phyloP scores from a whole-genome alignment of 73 alveolate genomes.

The Urostyla sp. region DNA sequence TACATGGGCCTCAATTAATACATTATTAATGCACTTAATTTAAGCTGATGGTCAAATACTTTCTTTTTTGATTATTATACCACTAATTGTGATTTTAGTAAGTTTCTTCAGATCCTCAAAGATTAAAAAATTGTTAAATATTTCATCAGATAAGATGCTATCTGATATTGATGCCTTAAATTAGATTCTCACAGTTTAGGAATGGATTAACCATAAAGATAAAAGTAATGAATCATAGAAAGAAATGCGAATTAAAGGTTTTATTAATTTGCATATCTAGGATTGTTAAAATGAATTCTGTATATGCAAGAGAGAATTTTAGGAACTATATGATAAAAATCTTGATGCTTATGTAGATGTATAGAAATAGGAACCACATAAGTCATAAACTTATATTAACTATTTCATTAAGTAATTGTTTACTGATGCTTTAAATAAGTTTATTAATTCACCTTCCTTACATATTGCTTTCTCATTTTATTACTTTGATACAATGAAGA shows the following conservation, averaged over 20 bases:
- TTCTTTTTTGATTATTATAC: conserved; percentile 15
- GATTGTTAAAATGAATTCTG: conserved; percentile 8
- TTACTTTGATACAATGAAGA: conserved; percentile 47
- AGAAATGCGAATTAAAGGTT: conserved; percentile 32
- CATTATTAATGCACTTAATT: conserved; percentile 4
- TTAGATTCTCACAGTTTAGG: background rate
- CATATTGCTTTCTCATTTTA: conserved; percentile 51
- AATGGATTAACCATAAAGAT: conserved; percentile 26
- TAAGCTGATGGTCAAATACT: conserved; percentile 39
- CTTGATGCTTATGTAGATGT: background rate
- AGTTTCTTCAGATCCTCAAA: background rate
- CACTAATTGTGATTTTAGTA: background rate
- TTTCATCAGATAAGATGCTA: background rate
- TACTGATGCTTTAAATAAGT: conserved; percentile 27
- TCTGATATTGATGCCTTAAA: conserved; percentile 29
- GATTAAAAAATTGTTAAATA: conserved; percentile 7
- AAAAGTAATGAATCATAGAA: conserved; percentile 15
- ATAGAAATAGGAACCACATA: background rate
- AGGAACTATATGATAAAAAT: conserved; percentile 20
- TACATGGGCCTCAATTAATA: conserved; percentile 49
- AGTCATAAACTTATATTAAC: conserved; percentile 27
- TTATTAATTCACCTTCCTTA: conserved; percentile 36
- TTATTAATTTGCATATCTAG: background rate
- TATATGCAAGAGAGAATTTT: conserved; percentile 8
- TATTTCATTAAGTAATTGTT: conserved; percentile 37